These are phyloP conservation scores for Leccinum brunneo-olivaceum DNA, from an alignment of 1,284 basidiomycete species.

Conservation along the genomic window DNA sequence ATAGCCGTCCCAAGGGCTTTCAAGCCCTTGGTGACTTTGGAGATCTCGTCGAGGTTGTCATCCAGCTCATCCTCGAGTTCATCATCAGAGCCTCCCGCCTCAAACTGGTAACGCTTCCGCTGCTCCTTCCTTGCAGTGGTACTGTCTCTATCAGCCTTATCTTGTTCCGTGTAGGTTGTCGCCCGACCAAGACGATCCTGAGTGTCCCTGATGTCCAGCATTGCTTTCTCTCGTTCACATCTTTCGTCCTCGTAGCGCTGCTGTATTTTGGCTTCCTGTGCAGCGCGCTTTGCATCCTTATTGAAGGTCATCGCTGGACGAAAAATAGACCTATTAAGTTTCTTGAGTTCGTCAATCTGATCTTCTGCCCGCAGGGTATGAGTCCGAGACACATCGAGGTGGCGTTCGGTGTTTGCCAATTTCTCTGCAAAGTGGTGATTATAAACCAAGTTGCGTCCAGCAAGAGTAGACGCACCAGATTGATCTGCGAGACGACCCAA, in stretches of 20 bases:
- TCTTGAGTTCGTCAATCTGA: conserved; percentile 89
- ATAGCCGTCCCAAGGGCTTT: conserved; percentile 83
- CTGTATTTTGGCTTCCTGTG: conserved; percentile 84
- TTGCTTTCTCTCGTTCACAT: conserved; percentile 76
- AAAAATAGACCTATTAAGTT: conserved; percentile 94
- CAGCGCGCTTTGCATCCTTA: conserved; percentile 86
- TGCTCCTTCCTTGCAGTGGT: conserved; percentile 60
- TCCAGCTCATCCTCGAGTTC: conserved; percentile 91
- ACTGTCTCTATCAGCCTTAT: conserved; percentile 34
- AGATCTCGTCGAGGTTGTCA: conserved; percentile 86
- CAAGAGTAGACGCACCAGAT: conserved; percentile 62
- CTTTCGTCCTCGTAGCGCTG: conserved; percentile 88
- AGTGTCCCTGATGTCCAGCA: conserved; percentile 81
- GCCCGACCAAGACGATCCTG: conserved; percentile 83
- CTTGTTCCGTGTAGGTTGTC: conserved; percentile 48
- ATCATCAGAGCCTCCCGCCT: conserved; percentile 92
- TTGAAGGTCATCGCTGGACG: conserved; percentile 86
- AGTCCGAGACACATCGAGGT: conserved; percentile 91
- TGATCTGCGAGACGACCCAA: conserved; percentile 87
- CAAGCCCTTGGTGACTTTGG: conserved; percentile 73
- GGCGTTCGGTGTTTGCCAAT: conserved; percentile 92
- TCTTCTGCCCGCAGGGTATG: conserved; percentile 88
- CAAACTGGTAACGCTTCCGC: conserved; percentile 87
- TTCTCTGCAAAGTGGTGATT: conserved; percentile 46
- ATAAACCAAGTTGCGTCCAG: conserved; percentile 1